A percentile compares a stretch with the other conserved stretches of the same genome.
These are phyloP conservation scores for Ogataea kodamae DNA, from an alignment of 805 yeast species.

Conservation along the genomic window DNA sequence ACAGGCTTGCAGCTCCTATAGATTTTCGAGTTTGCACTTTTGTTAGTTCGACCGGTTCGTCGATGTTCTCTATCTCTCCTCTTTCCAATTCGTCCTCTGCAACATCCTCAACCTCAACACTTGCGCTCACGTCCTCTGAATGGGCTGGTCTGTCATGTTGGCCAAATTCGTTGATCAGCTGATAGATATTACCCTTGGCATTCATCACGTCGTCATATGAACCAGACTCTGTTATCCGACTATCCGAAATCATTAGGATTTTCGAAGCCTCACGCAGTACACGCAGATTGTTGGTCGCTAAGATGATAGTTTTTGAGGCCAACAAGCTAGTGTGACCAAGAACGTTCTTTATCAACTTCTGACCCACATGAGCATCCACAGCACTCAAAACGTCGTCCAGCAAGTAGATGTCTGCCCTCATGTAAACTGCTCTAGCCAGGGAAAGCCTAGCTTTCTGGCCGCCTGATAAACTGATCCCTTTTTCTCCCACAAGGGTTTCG, in stretches of 20 bases:
- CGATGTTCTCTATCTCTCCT: conserved; percentile 1
- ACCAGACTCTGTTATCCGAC: conserved; percentile 54
- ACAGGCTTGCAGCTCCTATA: conserved; percentile 60
- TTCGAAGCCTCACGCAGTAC: conserved; percentile 56
- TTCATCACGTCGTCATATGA: conserved; percentile 40
- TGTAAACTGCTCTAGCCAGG: conserved; percentile 92
- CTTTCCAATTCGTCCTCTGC: conserved; percentile 1
- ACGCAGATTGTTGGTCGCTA: conserved; percentile 56
- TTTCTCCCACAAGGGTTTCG: conserved; percentile 90
- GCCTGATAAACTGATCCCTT: conserved; percentile 93
- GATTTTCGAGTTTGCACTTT: conserved; percentile 26
- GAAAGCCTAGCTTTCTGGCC: conserved; percentile 97
- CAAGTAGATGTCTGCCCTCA: conserved; percentile 87
- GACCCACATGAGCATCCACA: conserved; percentile 96
- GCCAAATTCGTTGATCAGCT: conserved; percentile 39
- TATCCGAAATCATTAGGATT: conserved; percentile 55
- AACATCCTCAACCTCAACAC: conserved; percentile 1
- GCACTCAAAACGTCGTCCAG: conserved; percentile 94
- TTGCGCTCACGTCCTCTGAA: neutral
- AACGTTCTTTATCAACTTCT: conserved; percentile 66
- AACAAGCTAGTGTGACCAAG: conserved; percentile 46
- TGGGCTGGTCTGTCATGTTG: conserved; percentile 4
- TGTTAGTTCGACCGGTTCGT: conserved; percentile 8
- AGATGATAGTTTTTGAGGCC: conserved; percentile 47
- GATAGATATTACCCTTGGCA: conserved; percentile 28